Percentiles rank a stretch among this genome's conserved stretches.
Evolutionary conservation across 1,139 yeast species (phyloP).

Genomic region (Lodderomyces margitis): DNA sequence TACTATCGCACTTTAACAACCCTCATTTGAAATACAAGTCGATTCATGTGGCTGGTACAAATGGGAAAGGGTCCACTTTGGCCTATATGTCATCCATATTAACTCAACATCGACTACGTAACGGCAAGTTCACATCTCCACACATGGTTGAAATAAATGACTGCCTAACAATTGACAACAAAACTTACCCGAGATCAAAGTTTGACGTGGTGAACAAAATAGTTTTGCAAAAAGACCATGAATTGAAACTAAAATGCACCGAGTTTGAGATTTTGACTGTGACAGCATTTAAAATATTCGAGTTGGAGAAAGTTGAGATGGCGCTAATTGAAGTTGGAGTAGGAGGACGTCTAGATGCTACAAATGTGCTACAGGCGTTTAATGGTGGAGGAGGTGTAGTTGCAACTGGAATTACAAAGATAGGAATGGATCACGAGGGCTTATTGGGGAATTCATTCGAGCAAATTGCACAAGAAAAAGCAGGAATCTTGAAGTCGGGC

Average conservation of each 20-base stretch:
- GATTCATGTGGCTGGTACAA: conserved; percentile 89
- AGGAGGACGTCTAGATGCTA: conserved; percentile 87
- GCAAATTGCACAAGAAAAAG: conserved; percentile 73
- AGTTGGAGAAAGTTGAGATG: conserved; percentile 54
- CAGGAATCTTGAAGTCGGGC: conserved; percentile 69
- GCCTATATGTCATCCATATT: conserved; percentile 71
- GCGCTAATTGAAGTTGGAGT: conserved; percentile 89
- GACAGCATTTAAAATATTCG: conserved; percentile 75
- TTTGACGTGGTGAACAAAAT: conserved; percentile 46
- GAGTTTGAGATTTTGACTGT: conserved; percentile 86
- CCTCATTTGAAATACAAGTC: conserved; percentile 66
- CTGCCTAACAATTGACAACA: conserved; percentile 65
- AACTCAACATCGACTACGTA: conserved; percentile 37
- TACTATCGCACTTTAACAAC: conserved; percentile 61
- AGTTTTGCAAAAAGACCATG: conserved; percentile 36
- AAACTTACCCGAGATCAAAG: conserved; percentile 45
- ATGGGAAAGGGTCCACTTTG: conserved; percentile 91
- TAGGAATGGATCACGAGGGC: conserved; percentile 80
- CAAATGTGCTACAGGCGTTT: conserved; percentile 56
- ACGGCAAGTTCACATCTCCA: conserved; percentile 87
- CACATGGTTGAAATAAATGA: conserved; percentile 74
- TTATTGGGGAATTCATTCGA: conserved; percentile 64
- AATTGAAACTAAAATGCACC: conserved; percentile 59
- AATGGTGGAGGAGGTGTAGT: conserved; percentile 31
- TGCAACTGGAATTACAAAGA: conserved; percentile 75